Evolutionary conservation across 177 flowering plant genomes (phyloP).

Genomic region (Vitis hybrid): DNA sequence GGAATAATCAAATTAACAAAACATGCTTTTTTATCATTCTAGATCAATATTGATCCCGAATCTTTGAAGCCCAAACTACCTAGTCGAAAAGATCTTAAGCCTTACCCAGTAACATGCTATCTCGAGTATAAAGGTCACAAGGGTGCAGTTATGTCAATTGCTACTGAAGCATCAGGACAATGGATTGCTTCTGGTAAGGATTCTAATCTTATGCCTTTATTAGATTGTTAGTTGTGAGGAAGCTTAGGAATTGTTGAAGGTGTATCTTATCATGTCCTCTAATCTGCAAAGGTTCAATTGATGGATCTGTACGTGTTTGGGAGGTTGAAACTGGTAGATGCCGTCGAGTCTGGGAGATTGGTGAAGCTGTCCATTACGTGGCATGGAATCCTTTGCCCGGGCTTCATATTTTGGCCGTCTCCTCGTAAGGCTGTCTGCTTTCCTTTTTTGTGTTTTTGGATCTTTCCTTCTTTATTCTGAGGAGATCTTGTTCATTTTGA

Average conservation of each 20-base stretch:
- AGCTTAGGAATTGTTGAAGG: not conserved
- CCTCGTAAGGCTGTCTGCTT: conserved; percentile 46
- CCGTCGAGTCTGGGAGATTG: conserved; percentile 66
- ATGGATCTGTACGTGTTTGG: conserved; percentile 95
- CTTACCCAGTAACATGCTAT: conserved; percentile 80
- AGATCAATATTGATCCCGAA: conserved; percentile 96
- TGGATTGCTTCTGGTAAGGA: conserved; percentile 92
- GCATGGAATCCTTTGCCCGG: conserved; percentile 89
- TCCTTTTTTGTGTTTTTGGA: not conserved
- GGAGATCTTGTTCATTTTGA: not conserved
- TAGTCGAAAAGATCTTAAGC: conserved; percentile 82
- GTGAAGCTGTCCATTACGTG: conserved; percentile 64
- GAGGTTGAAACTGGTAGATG: conserved; percentile 93
- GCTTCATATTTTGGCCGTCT: conserved; percentile 73
- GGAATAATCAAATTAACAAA: not conserved
- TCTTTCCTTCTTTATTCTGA: not conserved
- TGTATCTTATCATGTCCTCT: conserved; percentile 8
- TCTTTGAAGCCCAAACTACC: conserved; percentile 90
- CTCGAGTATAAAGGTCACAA: conserved; percentile 92
- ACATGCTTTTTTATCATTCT: conserved; percentile 15
- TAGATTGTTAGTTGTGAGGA: not conserved
- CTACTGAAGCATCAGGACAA: conserved; percentile 70
- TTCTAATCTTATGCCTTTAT: conserved; percentile 6
- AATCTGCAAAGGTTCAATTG: conserved; percentile 63
- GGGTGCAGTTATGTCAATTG: conserved; percentile 76